Percentiles rank a stretch among this genome's conserved stretches.
phyloP scores from a whole-genome alignment of 768 basidiomycete genomes.

The Pleurotus giganteus region DNA sequence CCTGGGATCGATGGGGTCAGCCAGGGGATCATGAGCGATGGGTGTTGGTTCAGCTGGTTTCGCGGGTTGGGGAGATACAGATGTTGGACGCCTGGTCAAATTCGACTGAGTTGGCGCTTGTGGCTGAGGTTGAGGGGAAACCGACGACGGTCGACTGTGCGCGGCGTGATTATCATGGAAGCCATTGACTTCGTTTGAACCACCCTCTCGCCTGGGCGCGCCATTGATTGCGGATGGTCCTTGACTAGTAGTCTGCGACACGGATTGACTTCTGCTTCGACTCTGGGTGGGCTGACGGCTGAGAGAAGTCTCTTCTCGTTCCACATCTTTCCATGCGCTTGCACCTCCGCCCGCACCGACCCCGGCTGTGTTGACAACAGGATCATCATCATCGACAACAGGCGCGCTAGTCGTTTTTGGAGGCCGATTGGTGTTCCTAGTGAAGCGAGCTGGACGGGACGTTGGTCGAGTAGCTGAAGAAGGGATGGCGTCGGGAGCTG shows the following conservation, averaged over 20 bases:
- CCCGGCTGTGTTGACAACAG: constrained; percentile 60
- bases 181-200: constrained; percentile 22
- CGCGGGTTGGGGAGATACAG: constrained; percentile 19
- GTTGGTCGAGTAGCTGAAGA: constrained; percentile 50
- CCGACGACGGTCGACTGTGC: not conserved
- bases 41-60: constrained; percentile 21
- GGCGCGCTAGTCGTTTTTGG: not conserved
- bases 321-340: constrained; percentile 34
- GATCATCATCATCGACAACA: constrained; percentile 26
- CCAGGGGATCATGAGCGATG: constrained; percentile 46
- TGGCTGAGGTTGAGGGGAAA: not conserved
- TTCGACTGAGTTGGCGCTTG: not conserved
- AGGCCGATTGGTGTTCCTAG: constrained; percentile 3
- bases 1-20: constrained; percentile 62
- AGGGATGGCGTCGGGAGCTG: constrained; percentile 58
- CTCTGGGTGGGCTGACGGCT: constrained; percentile 32
- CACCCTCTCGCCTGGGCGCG: not conserved
- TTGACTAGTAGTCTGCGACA: not conserved
- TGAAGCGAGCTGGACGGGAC: constrained; percentile 57
- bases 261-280: constrained; percentile 11
- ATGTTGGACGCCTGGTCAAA: constrained; percentile 8
- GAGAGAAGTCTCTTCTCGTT: constrained; percentile 27
- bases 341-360: constrained; percentile 64
- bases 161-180: constrained; percentile 17
- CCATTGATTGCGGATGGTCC: constrained; percentile 23